Evolutionary conservation across 2,329 filamentous ascomycete genomes (phyloP), one percentile per base, ranked within the genome.

Genomic region (Aureobasidium sp.): DNA sequence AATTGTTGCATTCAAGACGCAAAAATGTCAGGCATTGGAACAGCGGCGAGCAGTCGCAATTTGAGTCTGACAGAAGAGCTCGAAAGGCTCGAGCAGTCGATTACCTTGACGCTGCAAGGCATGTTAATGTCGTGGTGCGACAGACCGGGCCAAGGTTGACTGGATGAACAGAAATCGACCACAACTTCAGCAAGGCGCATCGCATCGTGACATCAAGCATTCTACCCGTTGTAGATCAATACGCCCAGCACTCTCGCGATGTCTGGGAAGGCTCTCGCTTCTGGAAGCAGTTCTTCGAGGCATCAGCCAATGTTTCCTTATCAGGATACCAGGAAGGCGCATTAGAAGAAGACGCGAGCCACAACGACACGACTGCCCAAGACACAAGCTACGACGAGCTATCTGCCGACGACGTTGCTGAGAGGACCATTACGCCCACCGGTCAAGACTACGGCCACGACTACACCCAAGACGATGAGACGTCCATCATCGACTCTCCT

Each of bases 231-330:
- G 91, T 99, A 25, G 93, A 97, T 73, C 88, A 96, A 71, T 99
- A 99, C 76, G 90, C 90, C 49, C 91, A 96, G 67, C 89, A 97
- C 71, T 97, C 94, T 1, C 88, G 87, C 65, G 86, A 91, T 53
- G 93, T 99, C 2, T 99, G 94, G 94, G 92, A 97, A 69, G 91
- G 92, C 21, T 44, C 60, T 13, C 70, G 95, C 89, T 99, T 99
- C 76, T 99, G 94, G 94, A 99, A 99, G 76, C 92, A 97, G 79
- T 99, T 99, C 79, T 99, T 99, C 76, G 94, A 99, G 77, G 91
- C 94, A 39, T 96, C 92, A 50, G 94, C 94, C 72, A 97, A 99
- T 70, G 93, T 99, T 30, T 96, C 93, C 11, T 83, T 99, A 11
- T 96, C 91, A 0, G 91, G 92, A 32, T 97, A 99, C 74, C 93